Conservation (phyloP, 2,329 filamentous ascomycete genomes). For the Coleophoma cylindrospora region DNA sequence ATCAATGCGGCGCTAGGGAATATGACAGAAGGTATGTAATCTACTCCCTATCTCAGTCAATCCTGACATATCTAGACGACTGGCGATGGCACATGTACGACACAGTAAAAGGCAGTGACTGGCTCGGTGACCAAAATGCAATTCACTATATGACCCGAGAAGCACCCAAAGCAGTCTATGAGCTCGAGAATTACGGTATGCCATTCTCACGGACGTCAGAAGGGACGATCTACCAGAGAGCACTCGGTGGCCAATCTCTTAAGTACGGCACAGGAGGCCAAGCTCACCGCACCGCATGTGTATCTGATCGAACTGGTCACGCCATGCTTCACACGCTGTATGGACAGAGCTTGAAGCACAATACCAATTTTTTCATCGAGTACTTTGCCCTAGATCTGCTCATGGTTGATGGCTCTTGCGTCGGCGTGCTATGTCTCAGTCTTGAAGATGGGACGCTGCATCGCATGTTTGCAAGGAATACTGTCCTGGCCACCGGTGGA, state of each 20-base stretch:
- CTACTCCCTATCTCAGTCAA: not conserved
- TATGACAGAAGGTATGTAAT: slow-evolving; percentile 31
- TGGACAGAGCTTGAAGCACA: slow-evolving; percentile 40
- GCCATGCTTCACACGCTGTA: slow-evolving; percentile 45
- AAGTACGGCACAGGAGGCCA: slow-evolving; percentile 42
- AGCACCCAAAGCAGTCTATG: slow-evolving; percentile 46
- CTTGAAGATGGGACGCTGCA: slow-evolving; percentile 45
- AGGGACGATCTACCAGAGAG: slow-evolving; percentile 41
- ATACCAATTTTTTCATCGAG: slow-evolving; percentile 44
- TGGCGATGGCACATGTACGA: slow-evolving; percentile 59
- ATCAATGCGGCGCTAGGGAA: slow-evolving; percentile 52
- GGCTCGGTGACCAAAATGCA: slow-evolving; percentile 54
- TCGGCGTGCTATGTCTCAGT: slow-evolving; percentile 38
- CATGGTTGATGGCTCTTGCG: slow-evolving; percentile 41
- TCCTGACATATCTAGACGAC: slow-evolving; percentile 43
- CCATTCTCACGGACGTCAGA: slow-evolving; percentile 43
- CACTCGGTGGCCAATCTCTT: slow-evolving; percentile 40
- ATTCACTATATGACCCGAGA: slow-evolving; percentile 56
- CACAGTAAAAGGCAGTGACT: slow-evolving; percentile 53
- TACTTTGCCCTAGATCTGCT: slow-evolving; percentile 43
- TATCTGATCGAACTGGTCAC: slow-evolving; percentile 41
- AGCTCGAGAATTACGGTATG: slow-evolving; percentile 50
- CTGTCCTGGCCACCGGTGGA: slow-evolving; percentile 41
- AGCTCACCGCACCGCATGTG: slow-evolving; percentile 40
- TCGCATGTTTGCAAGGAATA: slow-evolving; percentile 41